Base-by-base conservation (phyloP, 371 early-diverging fungal genomes). In the Syncephalastrum sp. region DNA sequence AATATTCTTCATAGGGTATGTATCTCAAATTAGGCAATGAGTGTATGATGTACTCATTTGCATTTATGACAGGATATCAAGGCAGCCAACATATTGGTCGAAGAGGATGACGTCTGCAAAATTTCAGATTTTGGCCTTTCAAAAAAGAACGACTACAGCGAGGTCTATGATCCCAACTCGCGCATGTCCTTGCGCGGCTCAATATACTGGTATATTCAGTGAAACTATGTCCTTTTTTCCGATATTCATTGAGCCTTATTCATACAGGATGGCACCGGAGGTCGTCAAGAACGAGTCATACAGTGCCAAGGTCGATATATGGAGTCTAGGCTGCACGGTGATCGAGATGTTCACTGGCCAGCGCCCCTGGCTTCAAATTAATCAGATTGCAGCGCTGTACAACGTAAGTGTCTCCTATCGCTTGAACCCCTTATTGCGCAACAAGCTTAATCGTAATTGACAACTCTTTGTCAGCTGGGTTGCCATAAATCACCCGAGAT, bases 41-140 rank as follows among this genome's bases (percentile, higher is more conserved):
- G 1, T 17, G 19, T 50, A 16, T 17, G 4, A 53, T 57, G 29
- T 60, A 27, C 27, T 16, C 48, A 47, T 48, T 48, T 33, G 17
- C 4, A 27, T 48, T 16, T 33, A 5, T 33, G 3, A 12, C 59
- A 79, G 81, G 86, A 97, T 74, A 96, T 99, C 67, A 99, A 99
- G 75, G 94, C 96, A 27, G 97, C 92, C 17, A 99, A 99, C 71
- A 92, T 89, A 16, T 64, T 90, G 10, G 88, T 91, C 1, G 88
- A 96, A 60, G 89, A 82, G 16, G 87, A 90, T 38, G 94, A 96
- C 38, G 77, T 86, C 1, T 94, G 95, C 63, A 98, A 98, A 71
- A 96, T 99, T 13, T 90, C 94, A 8, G 99, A 99, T 73, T 99
- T 99, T 84, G 99, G 99, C 7, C 84, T 99, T 6, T 92, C 96